phyloP scores from a whole-genome alignment of 129 eudicot genomes.

The Flaveria brownii region DNA sequence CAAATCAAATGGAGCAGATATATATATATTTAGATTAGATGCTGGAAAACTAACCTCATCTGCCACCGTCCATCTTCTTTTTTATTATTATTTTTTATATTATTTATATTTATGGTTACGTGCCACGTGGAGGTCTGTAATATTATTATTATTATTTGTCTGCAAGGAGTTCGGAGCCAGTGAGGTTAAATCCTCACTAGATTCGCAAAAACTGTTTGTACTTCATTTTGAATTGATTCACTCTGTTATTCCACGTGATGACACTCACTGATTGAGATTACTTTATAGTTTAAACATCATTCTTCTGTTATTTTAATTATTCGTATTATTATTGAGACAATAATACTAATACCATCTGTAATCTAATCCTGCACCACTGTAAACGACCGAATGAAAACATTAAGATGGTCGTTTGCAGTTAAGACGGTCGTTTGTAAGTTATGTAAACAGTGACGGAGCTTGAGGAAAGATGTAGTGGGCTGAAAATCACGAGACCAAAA shows the following conservation, averaged over 20 bases:
- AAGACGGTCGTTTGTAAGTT: too few relatives aligned
- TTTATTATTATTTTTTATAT: neutral
- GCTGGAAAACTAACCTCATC: conserved; percentile 26
- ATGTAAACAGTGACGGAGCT: too few relatives aligned
- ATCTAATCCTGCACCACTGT: too few relatives aligned
- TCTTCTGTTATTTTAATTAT: neutral
- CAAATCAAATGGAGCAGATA: conserved; percentile 12
- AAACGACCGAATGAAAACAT: too few relatives aligned
- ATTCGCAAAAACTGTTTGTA: conserved; percentile 24
- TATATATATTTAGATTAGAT: neutral
- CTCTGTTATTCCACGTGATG: conserved; percentile 38
- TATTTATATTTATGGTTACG: neutral
- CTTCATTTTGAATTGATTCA: neutral
- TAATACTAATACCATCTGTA: too few relatives aligned
- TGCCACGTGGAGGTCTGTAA: conserved; percentile 26
- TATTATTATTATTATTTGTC: neutral
- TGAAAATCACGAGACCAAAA: too few relatives aligned
- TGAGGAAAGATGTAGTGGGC: too few relatives aligned
- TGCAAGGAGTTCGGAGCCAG: conserved; percentile 32
- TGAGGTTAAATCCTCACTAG: conserved; percentile 31
- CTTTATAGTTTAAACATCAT: neutral
- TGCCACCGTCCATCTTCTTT: conserved; percentile 30
- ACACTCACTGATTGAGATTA: conserved; percentile 2
- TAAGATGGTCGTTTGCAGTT: too few relatives aligned
- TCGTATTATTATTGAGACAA: neutral